Evolutionary conservation across 345 rosid species (phyloP).

Genomic region (Odontarrhena argentea): DNA sequence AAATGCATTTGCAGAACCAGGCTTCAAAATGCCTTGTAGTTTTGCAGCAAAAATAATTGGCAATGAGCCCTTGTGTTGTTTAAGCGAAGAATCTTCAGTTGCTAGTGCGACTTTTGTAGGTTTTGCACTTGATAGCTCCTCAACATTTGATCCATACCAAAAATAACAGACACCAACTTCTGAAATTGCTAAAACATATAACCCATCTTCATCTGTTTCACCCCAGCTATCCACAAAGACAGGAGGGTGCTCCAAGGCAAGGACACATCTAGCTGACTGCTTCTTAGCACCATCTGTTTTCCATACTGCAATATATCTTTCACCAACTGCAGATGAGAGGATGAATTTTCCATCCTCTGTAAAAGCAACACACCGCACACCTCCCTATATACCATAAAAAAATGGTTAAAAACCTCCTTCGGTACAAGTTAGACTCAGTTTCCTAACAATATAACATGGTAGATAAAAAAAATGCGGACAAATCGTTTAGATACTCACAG

Average conservation of each 20-base stretch:
- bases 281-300: conserved; percentile 67
- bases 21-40: conserved; percentile 63
- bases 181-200: conserved; percentile 75
- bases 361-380: conserved; percentile 74
- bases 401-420: conserved; percentile 3
- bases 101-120: conserved; percentile 72
- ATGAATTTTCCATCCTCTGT: conserved; percentile 76
- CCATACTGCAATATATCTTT: conserved; percentile 85
- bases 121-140: conserved; percentile 58
- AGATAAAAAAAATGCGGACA: not conserved
- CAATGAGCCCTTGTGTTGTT: conserved; percentile 50
- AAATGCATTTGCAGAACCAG: conserved; percentile 59
- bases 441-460: conserved; percentile 2
- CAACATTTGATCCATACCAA: conserved; percentile 73
- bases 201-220: conserved; percentile 50
- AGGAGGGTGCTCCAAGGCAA: conserved; percentile 95
- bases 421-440: not conserved
- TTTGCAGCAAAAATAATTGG: conserved; percentile 77
- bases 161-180: conserved; percentile 85
- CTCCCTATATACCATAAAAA: conserved; percentile 53
- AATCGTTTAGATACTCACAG: conserved; percentile 55
- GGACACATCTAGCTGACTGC: conserved; percentile 86
- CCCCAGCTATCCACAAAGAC: conserved; percentile 70
- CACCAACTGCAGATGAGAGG: conserved; percentile 81
- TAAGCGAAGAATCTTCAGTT: conserved; percentile 47